Evolutionary conservation across 352 stramenopile genomes (phyloP).

Genomic region (Globisporangium canariense): DNA sequence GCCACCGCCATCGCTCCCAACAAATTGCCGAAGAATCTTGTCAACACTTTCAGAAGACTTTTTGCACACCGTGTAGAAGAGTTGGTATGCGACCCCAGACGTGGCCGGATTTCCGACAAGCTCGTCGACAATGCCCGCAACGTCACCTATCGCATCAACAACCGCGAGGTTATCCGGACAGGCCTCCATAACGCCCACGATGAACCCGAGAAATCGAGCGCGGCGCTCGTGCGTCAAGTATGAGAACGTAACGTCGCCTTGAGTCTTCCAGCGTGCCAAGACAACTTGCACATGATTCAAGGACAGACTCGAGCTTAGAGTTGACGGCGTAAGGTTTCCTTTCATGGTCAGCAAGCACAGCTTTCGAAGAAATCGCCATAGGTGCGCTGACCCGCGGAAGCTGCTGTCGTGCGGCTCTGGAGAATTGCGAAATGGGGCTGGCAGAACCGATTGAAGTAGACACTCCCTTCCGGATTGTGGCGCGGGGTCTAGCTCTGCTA

Average conservation of each 20-base stretch:
- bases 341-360: constrained; percentile 14
- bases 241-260: neutral
- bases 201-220: constrained; percentile 8
- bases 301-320: neutral
- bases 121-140: constrained; percentile 8
- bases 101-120: constrained; percentile 1
- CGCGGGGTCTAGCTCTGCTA: neutral
- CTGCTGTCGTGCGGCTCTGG: constrained; percentile 22
- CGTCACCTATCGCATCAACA: neutral
- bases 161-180: neutral
- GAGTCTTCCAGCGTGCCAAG: constrained; percentile 10
- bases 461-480: neutral
- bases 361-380: constrained; percentile 28
- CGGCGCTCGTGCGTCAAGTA: neutral
- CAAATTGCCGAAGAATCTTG: constrained; percentile 7
- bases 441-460: constrained; percentile 9
- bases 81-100: constrained; percentile 10
- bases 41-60: neutral
- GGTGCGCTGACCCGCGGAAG: constrained; percentile 24
- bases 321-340: neutral
- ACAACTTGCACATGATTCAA: neutral
- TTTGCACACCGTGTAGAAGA: constrained; percentile 13
- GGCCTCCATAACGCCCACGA: neutral
- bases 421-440: constrained; percentile 15
- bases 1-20: neutral